These are phyloP conservation scores for Pseudopyricularia javanii DNA, from an alignment of 2,329 filamentous ascomycete genomes.

Conservation along the genomic window DNA sequence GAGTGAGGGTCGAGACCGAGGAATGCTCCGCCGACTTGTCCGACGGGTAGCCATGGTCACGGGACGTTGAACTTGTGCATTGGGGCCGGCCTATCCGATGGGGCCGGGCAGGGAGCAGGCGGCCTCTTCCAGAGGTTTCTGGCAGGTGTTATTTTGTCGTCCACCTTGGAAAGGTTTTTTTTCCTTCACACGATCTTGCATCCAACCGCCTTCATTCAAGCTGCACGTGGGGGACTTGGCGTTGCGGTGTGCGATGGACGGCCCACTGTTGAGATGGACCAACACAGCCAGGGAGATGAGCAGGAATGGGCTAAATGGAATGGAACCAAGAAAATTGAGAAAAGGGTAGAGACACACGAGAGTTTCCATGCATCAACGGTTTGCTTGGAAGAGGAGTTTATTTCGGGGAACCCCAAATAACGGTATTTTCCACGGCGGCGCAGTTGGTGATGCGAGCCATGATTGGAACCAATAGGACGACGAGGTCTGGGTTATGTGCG, in stretches of 20 bases:
- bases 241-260: neutral
- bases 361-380: too few relatives aligned
- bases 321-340: neutral
- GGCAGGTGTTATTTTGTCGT: neutral
- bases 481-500: neutral
- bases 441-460: neutral
- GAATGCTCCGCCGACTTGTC: too few relatives aligned
- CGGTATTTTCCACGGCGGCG: too few relatives aligned
- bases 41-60: too few relatives aligned
- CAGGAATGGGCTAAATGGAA: too few relatives aligned
- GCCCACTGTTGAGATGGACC: neutral
- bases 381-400: too few relatives aligned
- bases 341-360: too few relatives aligned
- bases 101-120: too few relatives aligned
- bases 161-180: neutral
- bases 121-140: neutral
- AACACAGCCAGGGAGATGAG: neutral
- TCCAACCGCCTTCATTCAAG: neutral
- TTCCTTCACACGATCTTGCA: neutral
- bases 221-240: neutral
- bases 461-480: neutral
- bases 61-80: too few relatives aligned
- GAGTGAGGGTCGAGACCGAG: neutral
- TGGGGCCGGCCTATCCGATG: too few relatives aligned
- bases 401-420: too few relatives aligned